Conservation (phyloP, 164 flowering plant genomes). For the Taxillus chinensis region DNA sequence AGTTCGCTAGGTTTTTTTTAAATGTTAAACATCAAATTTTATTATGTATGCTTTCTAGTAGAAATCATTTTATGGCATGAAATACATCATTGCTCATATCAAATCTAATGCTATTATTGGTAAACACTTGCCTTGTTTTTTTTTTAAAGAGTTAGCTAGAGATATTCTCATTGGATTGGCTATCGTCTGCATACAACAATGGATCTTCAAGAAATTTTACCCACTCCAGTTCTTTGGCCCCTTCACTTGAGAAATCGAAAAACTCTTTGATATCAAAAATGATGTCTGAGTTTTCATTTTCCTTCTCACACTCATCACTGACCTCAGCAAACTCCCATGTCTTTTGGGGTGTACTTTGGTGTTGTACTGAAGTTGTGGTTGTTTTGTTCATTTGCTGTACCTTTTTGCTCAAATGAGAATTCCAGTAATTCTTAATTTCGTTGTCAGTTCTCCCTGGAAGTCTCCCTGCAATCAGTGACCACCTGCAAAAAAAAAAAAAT, state of each 20-base stretch:
- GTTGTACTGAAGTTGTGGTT: not conserved
- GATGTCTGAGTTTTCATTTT: not conserved
- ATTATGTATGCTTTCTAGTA: too few species aligned
- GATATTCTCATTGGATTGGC: too few species aligned
- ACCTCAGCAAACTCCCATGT: not conserved
- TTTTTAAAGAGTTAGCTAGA: too few species aligned
- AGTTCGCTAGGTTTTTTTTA: too few species aligned
- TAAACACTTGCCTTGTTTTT: too few species aligned
- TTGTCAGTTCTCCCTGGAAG: constrained; percentile 33
- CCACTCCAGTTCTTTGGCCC: constrained; percentile 25
- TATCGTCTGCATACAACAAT: not conserved
- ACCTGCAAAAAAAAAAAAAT: constrained; percentile 9
- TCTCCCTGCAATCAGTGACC: constrained; percentile 34
- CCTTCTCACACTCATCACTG: not conserved
- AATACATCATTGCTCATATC: too few species aligned
- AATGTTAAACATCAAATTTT: too few species aligned
- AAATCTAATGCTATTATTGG: too few species aligned
- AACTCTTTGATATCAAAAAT: constrained; percentile 21
- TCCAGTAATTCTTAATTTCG: constrained; percentile 34
- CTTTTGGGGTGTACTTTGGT: constrained; percentile 1
- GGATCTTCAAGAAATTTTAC: constrained; percentile 18
- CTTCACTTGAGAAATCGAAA: constrained; percentile 25
- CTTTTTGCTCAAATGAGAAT: constrained; percentile 40
- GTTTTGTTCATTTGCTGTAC: constrained; percentile 11
- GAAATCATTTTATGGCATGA: too few species aligned